A percentile compares a stretch with the other conserved stretches of the same genome.
Conservation (phyloP, 345 rosid genomes). For the Hibiscus mutabilis region DNA sequence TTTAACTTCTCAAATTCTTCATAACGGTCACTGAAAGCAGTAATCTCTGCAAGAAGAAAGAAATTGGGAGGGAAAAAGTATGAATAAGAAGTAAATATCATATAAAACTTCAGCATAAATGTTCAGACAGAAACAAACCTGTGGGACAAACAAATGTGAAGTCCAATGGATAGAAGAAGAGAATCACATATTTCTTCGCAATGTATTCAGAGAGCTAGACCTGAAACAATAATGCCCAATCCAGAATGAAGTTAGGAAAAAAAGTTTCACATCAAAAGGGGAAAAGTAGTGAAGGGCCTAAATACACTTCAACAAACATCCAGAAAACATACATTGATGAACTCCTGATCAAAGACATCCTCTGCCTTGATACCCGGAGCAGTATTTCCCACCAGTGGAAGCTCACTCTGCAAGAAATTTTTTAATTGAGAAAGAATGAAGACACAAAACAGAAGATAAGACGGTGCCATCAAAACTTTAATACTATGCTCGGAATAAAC, state of each 20-base stretch:
- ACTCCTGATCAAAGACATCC: conserved; percentile 96
- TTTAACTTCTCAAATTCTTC: conserved; percentile 78
- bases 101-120: conserved; percentile 3
- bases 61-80: background rate
- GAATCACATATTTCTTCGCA: conserved; percentile 97
- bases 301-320: background rate
- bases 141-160: conserved; percentile 98
- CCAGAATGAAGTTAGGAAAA: background rate
- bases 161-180: conserved; percentile 97
- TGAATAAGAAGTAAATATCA: conserved; percentile 8
- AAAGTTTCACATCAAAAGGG: background rate
- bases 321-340: conserved; percentile 51
- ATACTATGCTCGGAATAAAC: too few species aligned
- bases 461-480: too few species aligned
- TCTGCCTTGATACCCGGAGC: conserved; percentile 96
- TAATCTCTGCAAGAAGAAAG: conserved; percentile 57
- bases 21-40: conserved; percentile 93
- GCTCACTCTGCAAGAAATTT: too few species aligned
- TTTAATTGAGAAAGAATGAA: too few species aligned
- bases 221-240: conserved; percentile 33
- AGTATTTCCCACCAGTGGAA: background rate
- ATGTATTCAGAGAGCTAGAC: conserved; percentile 88
- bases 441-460: too few species aligned
- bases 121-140: conserved; percentile 37
- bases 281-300: background rate